Base-by-base conservation (phyloP, 2,329 filamentous ascomycete genomes). In the Sarocladium oryzae region DNA sequence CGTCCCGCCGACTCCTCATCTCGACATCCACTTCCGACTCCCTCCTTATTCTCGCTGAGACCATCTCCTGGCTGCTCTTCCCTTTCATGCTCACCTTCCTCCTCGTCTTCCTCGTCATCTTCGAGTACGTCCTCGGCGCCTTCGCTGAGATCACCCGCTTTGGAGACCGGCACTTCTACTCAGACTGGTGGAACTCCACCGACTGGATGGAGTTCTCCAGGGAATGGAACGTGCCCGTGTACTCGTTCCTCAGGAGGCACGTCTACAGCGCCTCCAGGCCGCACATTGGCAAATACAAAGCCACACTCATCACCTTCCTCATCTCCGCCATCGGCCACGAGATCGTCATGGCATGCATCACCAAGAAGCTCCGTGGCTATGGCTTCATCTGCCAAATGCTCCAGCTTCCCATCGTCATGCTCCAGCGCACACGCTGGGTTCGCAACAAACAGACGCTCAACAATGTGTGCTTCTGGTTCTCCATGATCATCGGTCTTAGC, bases 211-310 rank as follows among this genome's bases (percentile, higher is more conserved):
- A 96, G 69, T 99, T 97, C 70, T 91, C 85, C 10, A 83, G 90
- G 57, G 88, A 96, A 72, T 97, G 93, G 92, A 97, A 97, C 66
- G 82, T 95, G n/a, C 92, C 92, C 40, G 92, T 96, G 6, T 93
- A 97, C 71, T 87, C 91, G 63, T 99, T 96, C 72, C 86, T 97
- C 61, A 85, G 91, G 7, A 81, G 93, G 21, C 93, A 99, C 68
- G 92, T 99, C 56, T 99, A 97, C 70, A 86, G 83, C 52, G 90
- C 90, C 2, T 87, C 85, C 11, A 78, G 88, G 9, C 82, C 84
- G 11, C 83, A 86, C 58, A 84, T 95, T 60, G 91, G 89, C 18
- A 82, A 84, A 52, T 77, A 79, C 15, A 75, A 86, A 52, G 91
- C 93, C 23, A 97, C 91, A 23, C 71, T 90, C 55, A 88, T 96